Evolutionary conservation across 345 rosid species (phyloP).

Genomic region (Salix caprea): DNA sequence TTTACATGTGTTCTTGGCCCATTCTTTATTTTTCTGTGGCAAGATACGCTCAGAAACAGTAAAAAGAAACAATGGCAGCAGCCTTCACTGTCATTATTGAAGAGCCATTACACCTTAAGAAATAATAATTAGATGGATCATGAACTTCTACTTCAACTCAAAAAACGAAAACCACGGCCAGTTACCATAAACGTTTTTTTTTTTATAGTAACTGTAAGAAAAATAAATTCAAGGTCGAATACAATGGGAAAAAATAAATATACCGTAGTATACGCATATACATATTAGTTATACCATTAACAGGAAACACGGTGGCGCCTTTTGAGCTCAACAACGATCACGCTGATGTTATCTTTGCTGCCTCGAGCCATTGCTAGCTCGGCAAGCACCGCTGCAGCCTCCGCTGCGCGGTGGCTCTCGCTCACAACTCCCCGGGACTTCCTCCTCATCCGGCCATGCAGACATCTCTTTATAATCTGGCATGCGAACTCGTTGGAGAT

Average conservation of each 20-base stretch:
- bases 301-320: neutral
- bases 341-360: slow-evolving; percentile 40
- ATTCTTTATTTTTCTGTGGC: no score
- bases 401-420: slow-evolving; percentile 21
- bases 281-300: neutral
- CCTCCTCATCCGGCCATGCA: slow-evolving; percentile 36
- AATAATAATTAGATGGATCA: neutral
- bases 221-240: neutral
- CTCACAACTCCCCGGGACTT: slow-evolving; percentile 4
- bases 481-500: slow-evolving; percentile 64
- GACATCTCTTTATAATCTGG: slow-evolving; percentile 50
- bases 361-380: slow-evolving; percentile 40
- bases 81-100: no score
- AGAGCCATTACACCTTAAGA: no score
- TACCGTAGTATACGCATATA: neutral
- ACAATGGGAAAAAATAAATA: neutral
- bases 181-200: neutral
- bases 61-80: no score
- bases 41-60: no score
- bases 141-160: neutral
- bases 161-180: neutral
- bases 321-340: slow-evolving; percentile 45
- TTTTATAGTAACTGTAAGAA: neutral
- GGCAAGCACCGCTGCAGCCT: slow-evolving; percentile 30
- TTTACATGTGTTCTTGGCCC: no score